Evolutionary conservation across 2,329 filamentous ascomycete species (phyloP), one percentile per base, ranked within the genome.

Genomic region (Fusarium pininemorale): DNA sequence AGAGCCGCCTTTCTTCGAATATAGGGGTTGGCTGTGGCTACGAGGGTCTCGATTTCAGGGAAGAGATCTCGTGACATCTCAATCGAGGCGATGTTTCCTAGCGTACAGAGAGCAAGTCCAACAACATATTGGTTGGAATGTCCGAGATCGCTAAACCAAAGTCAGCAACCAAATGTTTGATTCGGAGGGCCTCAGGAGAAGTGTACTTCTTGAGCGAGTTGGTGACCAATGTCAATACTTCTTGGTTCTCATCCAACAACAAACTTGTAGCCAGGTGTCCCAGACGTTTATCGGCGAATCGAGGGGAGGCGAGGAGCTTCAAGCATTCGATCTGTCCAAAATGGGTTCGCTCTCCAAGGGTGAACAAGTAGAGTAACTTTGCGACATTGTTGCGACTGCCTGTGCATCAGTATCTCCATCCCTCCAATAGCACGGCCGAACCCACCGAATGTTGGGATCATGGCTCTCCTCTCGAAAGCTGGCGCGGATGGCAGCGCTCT

Each of bases 281-380:
- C 77, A 99, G 85, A 54, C 96, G 92, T 86, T 99, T 99, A 87
- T 99, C 96, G 76, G 96, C 96, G 81, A 99, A 99, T 67, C 96
- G 94, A 75, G 97, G 95, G 45, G 96, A 99, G 66, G 96, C 96
- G 66, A 99, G 90, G 57, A 99, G 90, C 85, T 99, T 99, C 80
- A 99, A 89, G 84, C 96, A 99, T 90, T 99, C 96, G 81, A 99
- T 99, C 87, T 99, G 96, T 58, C 96, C 96, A 82, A 99, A 99
- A 84, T 99, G 96, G 65, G 96, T 99, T 80, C 96, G 91, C 85
- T 99, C 96, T 74, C 96, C 96, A 47, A 99, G 89, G 3, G 96
- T 99, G 84, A 99, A 99, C 70, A 99, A 94, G 82, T 99, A 99
- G 44, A 99, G 90, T 41, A 99, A 90, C 85, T 99, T 99, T 69